Percentiles rank a stretch among this genome's conserved stretches.
These are phyloP conservation scores for Agaricus subrufescens DNA, from an alignment of 768 basidiomycete genomes.

Conservation along the genomic window DNA sequence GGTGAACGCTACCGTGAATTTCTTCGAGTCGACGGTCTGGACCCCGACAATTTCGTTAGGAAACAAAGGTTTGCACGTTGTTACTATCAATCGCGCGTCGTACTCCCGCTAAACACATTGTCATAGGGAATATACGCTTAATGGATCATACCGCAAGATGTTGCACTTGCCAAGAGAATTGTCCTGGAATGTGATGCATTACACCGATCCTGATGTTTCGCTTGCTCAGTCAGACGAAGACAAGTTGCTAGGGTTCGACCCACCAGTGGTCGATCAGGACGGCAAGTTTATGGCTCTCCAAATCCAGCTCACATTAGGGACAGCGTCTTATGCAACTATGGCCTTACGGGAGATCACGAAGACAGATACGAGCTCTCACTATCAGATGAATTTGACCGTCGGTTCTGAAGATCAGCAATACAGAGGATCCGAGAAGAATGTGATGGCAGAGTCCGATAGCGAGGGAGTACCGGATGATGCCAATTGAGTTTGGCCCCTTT, in stretches of 20 bases:
- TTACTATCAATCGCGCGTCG: neutral
- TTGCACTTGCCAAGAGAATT: constrained; percentile 80
- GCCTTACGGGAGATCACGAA: constrained; percentile 93
- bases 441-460: constrained; percentile 24
- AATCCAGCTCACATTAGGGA: constrained; percentile 78
- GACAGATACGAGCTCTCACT: constrained; percentile 90
- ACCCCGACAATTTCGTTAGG: constrained; percentile 83
- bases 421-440: constrained; percentile 42
- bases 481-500: neutral
- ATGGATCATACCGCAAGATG: constrained; percentile 91
- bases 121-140: constrained; percentile 82
- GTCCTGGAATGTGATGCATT: constrained; percentile 77
- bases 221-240: constrained; percentile 97
- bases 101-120: constrained; percentile 1
- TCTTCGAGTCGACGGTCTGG: constrained; percentile 80
- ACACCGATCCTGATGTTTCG: constrained; percentile 90
- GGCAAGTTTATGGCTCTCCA: constrained; percentile 89
- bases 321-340: constrained; percentile 97
- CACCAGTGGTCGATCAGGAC: constrained; percentile 58
- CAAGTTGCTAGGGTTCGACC: constrained; percentile 74
- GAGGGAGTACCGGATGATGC: constrained; percentile 9
- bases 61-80: constrained; percentile 71
- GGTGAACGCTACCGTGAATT: constrained; percentile 84
- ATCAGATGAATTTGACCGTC: constrained; percentile 75
- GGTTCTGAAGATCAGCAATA: constrained; percentile 82